phyloP scores from a whole-genome alignment of 371 early-diverging fungal genomes.

The Haplosporangium sp. region DNA sequence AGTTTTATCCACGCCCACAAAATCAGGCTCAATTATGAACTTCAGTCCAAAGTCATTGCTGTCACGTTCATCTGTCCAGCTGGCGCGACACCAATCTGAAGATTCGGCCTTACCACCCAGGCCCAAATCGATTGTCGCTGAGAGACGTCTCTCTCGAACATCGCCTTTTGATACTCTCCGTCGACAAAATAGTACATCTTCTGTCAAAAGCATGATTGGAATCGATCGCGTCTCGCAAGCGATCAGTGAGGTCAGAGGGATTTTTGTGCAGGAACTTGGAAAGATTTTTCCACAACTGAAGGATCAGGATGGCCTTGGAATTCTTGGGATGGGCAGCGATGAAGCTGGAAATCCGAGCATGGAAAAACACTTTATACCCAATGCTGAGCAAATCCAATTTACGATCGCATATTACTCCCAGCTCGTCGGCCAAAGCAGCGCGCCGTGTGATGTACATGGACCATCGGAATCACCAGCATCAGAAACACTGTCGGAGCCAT shows the following conservation, averaged over 20 bases:
- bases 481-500: constrained; percentile 1
- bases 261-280: constrained; percentile 54
- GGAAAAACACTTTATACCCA: constrained; percentile 53
- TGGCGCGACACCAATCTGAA: constrained; percentile 21
- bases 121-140: constrained; percentile 43
- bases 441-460: not conserved
- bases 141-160: constrained; percentile 16
- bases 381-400: constrained; percentile 51
- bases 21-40: constrained; percentile 8
- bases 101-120: constrained; percentile 35
- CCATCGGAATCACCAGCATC: not conserved
- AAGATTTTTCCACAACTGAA: constrained; percentile 54
- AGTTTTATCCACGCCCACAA: constrained; percentile 5
- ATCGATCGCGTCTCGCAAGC: constrained; percentile 52
- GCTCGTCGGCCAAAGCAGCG: constrained; percentile 22
- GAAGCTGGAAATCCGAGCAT: constrained; percentile 20
- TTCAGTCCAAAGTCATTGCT: constrained; percentile 39
- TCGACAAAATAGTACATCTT: constrained; percentile 17
- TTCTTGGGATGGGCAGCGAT: constrained; percentile 51
- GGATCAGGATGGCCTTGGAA: constrained; percentile 53
- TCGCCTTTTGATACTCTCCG: constrained; percentile 42
- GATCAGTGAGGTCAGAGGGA: constrained; percentile 54
- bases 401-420: constrained; percentile 53
- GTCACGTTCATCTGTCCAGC: constrained; percentile 46
- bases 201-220: constrained; percentile 22